Evolutionary conservation across 2,329 filamentous ascomycete species (phyloP).

Genomic region (Pezicula radicicola): DNA sequence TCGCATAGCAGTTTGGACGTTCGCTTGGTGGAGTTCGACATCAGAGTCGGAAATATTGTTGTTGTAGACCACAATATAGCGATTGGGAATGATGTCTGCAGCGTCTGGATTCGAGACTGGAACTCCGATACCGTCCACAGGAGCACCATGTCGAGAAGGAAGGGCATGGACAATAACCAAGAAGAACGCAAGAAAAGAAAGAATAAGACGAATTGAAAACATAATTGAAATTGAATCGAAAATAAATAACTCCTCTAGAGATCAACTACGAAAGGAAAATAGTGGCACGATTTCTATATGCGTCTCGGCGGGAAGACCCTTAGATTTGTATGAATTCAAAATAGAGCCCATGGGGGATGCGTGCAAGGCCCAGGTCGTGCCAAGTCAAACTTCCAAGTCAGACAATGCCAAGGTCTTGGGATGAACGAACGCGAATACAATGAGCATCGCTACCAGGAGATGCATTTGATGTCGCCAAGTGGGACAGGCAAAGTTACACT

Average conservation of each 20-base stretch:
- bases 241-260: not conserved
- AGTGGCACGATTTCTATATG: not conserved
- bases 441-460: too few relatives aligned
- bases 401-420: too few relatives aligned
- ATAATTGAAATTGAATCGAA: conserved; percentile 1
- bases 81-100: conserved; percentile 47
- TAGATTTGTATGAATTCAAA: too few relatives aligned
- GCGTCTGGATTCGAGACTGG: conserved; percentile 48
- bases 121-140: conserved; percentile 31
- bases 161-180: conserved; percentile 1
- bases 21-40: conserved; percentile 47
- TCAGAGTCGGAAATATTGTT: conserved; percentile 44
- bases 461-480: too few relatives aligned
- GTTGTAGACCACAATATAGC: conserved; percentile 64
- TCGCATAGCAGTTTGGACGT: conserved; percentile 44
- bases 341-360: too few relatives aligned
- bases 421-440: too few relatives aligned
- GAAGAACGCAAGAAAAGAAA: conserved; percentile 6
- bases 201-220: conserved; percentile 7
- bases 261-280: not conserved
- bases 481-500: too few relatives aligned
- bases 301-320: too few relatives aligned
- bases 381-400: too few relatives aligned
- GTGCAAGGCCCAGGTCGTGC: too few relatives aligned
- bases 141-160: conserved; percentile 2